These are phyloP conservation scores for Penicillium psychrosexuale DNA, from an alignment of 2,329 filamentous ascomycete species.

Conservation along the genomic window DNA sequence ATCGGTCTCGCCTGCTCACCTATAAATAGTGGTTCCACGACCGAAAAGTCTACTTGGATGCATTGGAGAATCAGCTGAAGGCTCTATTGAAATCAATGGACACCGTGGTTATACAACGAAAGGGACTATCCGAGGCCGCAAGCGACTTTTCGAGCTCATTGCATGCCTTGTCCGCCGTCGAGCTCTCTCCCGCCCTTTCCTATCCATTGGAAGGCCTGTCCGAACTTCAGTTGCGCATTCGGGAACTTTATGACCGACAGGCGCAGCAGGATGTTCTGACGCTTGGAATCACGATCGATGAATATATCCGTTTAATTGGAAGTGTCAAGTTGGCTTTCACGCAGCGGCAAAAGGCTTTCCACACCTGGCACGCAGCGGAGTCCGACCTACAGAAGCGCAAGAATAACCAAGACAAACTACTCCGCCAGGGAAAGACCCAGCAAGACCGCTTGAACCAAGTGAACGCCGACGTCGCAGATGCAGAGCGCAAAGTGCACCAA, in stretches of 20 bases:
- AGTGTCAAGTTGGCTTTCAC: slow-evolving; percentile 90
- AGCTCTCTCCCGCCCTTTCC: slow-evolving; percentile 83
- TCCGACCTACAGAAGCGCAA: slow-evolving; percentile 88
- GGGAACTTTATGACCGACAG: slow-evolving; percentile 92
- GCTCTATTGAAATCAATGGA: slow-evolving; percentile 91
- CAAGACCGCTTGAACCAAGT: slow-evolving; percentile 93
- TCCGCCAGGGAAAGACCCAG: slow-evolving; percentile 90
- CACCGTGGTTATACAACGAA: slow-evolving; percentile 84
- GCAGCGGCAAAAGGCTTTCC: slow-evolving; percentile 92
- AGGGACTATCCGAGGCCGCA: slow-evolving; percentile 88
- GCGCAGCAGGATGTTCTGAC: slow-evolving; percentile 96
- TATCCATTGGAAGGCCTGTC: slow-evolving; percentile 87
- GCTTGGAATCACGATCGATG: slow-evolving; percentile 94
- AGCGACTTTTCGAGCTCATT: slow-evolving; percentile 90
- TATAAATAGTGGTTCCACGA: slow-evolving; percentile 86
- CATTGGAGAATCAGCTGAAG: slow-evolving; percentile 86
- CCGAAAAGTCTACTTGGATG: slow-evolving; percentile 89
- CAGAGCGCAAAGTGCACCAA: slow-evolving; percentile 88
- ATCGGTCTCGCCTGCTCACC: slow-evolving; percentile 20
- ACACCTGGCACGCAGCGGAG: slow-evolving; percentile 89
- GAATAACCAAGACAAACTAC: slow-evolving; percentile 84
- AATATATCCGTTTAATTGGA: slow-evolving; percentile 94
- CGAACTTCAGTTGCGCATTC: slow-evolving; percentile 88
- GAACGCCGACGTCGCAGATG: slow-evolving; percentile 88
- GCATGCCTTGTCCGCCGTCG: slow-evolving; percentile 87